These are phyloP conservation scores for Farysia itapuensis DNA, from an alignment of 1,284 basidiomycete species.

Conservation along the genomic window DNA sequence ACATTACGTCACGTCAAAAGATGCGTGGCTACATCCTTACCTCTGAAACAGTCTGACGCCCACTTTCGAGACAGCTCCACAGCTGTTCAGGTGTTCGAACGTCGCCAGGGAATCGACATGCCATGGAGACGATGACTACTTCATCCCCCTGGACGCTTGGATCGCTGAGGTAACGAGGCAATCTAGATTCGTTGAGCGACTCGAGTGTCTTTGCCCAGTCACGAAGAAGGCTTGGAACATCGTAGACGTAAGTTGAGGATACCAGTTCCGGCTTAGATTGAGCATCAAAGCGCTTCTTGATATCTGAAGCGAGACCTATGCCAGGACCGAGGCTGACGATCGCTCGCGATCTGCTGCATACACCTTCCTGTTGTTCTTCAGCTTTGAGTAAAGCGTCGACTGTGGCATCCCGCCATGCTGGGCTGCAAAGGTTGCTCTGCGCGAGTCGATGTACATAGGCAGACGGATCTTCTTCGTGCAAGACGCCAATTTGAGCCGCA, in stretches of 20 bases:
- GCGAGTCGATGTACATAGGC: slow-evolving; percentile 4
- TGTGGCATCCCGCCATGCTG: slow-evolving; percentile 23
- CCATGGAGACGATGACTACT: slow-evolving; percentile 35
- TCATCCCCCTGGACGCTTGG: slow-evolving; percentile 24
- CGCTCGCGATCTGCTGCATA: neutral
- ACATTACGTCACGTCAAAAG: too few relatives aligned
- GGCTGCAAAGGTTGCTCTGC: slow-evolving; percentile 15
- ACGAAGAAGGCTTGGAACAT: neutral
- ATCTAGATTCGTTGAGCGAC: neutral
- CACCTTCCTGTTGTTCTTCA: neutral
- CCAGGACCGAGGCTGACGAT: slow-evolving; percentile 24
- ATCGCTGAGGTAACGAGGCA: neutral
- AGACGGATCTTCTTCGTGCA: neutral
- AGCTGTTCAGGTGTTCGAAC: slow-evolving; percentile 29
- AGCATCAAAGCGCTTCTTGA: neutral
- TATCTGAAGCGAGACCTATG: slow-evolving; percentile 11
- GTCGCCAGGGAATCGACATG: slow-evolving; percentile 39
- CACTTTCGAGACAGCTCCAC: slow-evolving; percentile 33
- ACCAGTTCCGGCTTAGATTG: too few relatives aligned
- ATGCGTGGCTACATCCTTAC: neutral
- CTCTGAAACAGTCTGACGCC: slow-evolving; percentile 18
- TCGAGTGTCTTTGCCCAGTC: neutral
- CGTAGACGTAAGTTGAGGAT: neutral
- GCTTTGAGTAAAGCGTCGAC: slow-evolving; percentile 4
- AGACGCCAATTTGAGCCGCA: slow-evolving; percentile 5